phyloP scores from a whole-genome alignment of 2,329 filamentous ascomycete genomes.

The Fusarium sp. region DNA sequence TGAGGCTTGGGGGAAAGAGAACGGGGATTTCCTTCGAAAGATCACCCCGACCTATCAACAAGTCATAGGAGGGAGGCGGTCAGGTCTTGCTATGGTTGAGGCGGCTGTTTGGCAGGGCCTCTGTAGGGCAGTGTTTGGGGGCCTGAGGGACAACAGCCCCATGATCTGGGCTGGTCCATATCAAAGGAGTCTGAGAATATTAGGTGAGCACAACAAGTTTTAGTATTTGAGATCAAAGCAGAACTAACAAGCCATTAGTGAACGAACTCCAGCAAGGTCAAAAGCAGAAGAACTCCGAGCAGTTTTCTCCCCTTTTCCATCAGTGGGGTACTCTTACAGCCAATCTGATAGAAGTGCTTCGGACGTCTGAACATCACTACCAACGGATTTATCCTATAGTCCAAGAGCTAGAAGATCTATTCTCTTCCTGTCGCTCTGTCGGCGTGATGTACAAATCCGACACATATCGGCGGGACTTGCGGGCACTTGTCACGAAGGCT shows the following conservation, averaged over 20 bases:
- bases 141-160: neutral
- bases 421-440: neutral
- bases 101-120: neutral
- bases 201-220: neutral
- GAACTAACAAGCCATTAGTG: neutral
- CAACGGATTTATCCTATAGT: neutral
- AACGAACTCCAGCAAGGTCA: neutral
- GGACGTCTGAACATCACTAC: neutral
- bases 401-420: neutral
- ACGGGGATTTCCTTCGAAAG: neutral
- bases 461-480: neutral
- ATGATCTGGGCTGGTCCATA: neutral
- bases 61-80: neutral
- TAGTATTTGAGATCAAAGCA: accelerated
- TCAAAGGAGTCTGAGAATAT: neutral
- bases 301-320: neutral
- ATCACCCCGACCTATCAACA: neutral
- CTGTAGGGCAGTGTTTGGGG: neutral
- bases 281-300: neutral
- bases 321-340: neutral
- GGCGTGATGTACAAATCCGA: neutral
- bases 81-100: neutral
- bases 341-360: neutral
- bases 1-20: neutral
- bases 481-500: neutral